Conservation (phyloP, 495 filamentous ascomycete species). For the Penicillium dipodomyicola region DNA sequence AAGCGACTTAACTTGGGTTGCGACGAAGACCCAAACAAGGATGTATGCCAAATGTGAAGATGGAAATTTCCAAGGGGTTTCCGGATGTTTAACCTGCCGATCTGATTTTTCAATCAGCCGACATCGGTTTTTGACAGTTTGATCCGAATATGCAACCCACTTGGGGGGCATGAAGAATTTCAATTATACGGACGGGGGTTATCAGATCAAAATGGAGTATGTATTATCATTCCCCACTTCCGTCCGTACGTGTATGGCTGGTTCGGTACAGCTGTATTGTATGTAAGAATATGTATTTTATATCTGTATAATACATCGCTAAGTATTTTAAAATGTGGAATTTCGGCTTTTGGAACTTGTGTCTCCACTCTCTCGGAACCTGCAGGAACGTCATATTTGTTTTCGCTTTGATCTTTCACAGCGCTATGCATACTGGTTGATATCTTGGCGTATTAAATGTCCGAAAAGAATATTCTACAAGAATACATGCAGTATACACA, state of each 20-base stretch:
- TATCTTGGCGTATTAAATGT: neutral
- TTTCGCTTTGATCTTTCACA: neutral
- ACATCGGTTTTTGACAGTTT: slow-evolving; percentile 12
- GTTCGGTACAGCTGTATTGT: neutral
- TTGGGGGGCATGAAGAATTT: slow-evolving; percentile 3
- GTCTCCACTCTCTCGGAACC: neutral
- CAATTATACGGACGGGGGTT: slow-evolving; percentile 7
- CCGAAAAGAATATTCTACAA: neutral
- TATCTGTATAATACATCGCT: neutral
- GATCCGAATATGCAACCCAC: slow-evolving; percentile 2
- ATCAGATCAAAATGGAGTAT: slow-evolving; percentile 14
- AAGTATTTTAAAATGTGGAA: neutral
- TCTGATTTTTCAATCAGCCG: slow-evolving; percentile 7
- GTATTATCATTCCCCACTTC: neutral
- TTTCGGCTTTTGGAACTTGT: neutral
- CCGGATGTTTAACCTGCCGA: slow-evolving; percentile 8
- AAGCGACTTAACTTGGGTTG: neutral
- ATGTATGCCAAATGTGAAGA: slow-evolving; percentile 4
- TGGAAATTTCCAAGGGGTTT: neutral
- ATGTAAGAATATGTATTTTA: neutral
- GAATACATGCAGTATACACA: neutral
- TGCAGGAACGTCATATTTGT: no score
- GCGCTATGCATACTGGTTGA: no score
- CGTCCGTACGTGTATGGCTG: neutral
- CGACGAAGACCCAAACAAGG: neutral